phyloP scores from a whole-genome alignment of 2,329 filamentous ascomycete species.

The Beauveria sp. region DNA sequence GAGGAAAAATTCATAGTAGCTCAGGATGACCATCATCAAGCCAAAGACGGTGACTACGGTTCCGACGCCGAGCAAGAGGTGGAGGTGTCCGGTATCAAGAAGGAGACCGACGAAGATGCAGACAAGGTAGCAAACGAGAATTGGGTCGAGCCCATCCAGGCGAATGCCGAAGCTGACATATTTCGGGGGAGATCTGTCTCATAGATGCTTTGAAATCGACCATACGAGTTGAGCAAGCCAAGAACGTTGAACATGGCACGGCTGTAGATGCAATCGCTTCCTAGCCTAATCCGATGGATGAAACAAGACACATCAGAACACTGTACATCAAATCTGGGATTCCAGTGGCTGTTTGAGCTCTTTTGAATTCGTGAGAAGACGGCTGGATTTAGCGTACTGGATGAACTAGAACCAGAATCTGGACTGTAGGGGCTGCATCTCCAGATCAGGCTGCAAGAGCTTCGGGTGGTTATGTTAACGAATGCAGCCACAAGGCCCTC shows the following conservation, averaged over 20 bases:
- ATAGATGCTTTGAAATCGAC: constrained; percentile 38
- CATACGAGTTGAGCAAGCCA: constrained; percentile 39
- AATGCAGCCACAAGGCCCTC: too few species aligned
- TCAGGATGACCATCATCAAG: constrained; percentile 37
- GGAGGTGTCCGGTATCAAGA: constrained; percentile 33
- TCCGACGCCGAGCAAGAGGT: constrained; percentile 30
- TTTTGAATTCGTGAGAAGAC: too few species aligned
- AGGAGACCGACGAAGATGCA: constrained; percentile 36
- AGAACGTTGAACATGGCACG: constrained; percentile 30
- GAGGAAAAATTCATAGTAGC: constrained; percentile 43
- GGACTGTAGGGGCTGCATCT: too few species aligned
- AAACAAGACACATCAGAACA: too few species aligned
- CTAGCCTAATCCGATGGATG: too few species aligned
- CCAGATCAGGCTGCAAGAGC: too few species aligned
- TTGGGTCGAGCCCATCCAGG: constrained; percentile 40
- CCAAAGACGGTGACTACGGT: constrained; percentile 32
- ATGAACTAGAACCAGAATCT: too few species aligned
- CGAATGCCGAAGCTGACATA: constrained; percentile 30
- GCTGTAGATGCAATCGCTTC: too few species aligned
- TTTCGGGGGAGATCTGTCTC: constrained; percentile 19
- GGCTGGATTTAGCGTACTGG: too few species aligned
- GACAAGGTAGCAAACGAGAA: constrained; percentile 35
- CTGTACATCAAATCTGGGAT: too few species aligned
- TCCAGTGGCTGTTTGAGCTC: too few species aligned
- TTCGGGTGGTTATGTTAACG: too few species aligned